Evolutionary conservation across 2,329 filamentous ascomycete species (phyloP).

Genomic region (Dothideomycetes sp.): DNA sequence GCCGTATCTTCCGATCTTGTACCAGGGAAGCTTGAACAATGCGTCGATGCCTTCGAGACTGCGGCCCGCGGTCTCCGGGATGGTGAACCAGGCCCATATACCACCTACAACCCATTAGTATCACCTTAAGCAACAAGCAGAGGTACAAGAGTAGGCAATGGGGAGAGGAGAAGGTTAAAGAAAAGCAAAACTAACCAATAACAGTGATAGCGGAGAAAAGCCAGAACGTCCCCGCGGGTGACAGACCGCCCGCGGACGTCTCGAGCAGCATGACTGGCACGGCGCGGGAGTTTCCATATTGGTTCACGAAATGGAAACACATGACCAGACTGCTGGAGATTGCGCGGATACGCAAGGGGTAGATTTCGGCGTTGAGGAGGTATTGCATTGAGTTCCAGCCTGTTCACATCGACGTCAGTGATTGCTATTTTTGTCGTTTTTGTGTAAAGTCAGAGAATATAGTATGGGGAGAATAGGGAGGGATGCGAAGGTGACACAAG

Average conservation of each 20-base stretch:
- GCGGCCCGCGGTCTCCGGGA: constrained; percentile 60
- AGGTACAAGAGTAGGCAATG: no score
- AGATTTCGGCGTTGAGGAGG: constrained; percentile 66
- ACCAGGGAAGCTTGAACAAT: constrained; percentile 63
- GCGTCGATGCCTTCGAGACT: constrained; percentile 58
- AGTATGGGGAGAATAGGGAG: background rate
- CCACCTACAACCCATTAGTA: no score
- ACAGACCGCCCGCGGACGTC: constrained; percentile 21
- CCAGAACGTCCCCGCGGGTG: constrained; percentile 58
- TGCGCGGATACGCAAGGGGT: constrained; percentile 62
- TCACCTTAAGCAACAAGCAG: no score
- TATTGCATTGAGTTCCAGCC: constrained; percentile 68
- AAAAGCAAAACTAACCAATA: no score
- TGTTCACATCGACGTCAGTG: constrained; percentile 13
- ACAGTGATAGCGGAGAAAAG: constrained; percentile 59
- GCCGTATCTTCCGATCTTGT: constrained; percentile 47
- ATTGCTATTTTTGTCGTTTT: no score
- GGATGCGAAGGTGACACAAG: background rate
- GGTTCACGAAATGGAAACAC: constrained; percentile 69
- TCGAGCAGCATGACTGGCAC: constrained; percentile 63
- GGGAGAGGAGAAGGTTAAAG: no score
- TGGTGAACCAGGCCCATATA: constrained; percentile 58
- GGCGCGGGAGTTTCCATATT: constrained; percentile 66
- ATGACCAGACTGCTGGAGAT: constrained; percentile 61
- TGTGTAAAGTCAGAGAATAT: no score